Conservation (phyloP, 2,329 filamentous ascomycete species). For the Penicillium sclerotiorum region DNA sequence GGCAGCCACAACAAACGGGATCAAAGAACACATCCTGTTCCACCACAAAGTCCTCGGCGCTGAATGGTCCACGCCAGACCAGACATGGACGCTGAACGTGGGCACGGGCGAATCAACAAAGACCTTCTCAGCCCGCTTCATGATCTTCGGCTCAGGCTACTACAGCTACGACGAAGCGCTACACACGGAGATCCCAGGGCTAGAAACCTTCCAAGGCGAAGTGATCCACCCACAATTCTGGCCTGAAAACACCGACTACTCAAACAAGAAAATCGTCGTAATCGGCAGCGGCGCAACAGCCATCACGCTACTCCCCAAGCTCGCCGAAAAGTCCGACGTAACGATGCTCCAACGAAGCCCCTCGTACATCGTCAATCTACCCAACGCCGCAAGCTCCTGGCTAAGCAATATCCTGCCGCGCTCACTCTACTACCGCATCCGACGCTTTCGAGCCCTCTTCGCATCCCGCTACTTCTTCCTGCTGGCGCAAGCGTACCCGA, state of each 20-base stretch:
- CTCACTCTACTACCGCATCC: not conserved
- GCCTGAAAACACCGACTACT: slow-evolving; percentile 66
- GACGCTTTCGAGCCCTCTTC: not conserved
- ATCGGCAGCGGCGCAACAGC: slow-evolving; percentile 78
- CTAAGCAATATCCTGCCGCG: not conserved
- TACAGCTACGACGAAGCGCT: slow-evolving; percentile 70
- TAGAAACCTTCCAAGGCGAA: slow-evolving; percentile 64
- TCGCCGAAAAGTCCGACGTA: slow-evolving; percentile 65
- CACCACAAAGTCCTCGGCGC: slow-evolving; percentile 51
- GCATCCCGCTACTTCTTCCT: not conserved
- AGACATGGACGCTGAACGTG: slow-evolving; percentile 55
- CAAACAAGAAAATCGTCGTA: slow-evolving; percentile 66
- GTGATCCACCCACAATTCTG: slow-evolving; percentile 73
- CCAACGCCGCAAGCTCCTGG: slow-evolving; percentile 19
- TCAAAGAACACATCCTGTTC: slow-evolving; percentile 37
- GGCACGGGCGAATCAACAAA: slow-evolving; percentile 31
- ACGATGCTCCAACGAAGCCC: slow-evolving; percentile 81
- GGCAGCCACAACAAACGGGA: slow-evolving; percentile 6
- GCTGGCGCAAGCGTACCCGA: not conserved
- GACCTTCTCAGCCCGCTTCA: slow-evolving; percentile 42
- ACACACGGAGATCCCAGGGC: slow-evolving; percentile 62
- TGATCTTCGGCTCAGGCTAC: slow-evolving; percentile 66
- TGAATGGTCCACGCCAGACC: slow-evolving; percentile 55
- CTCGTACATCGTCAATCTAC: slow-evolving; percentile 61
- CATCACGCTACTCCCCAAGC: slow-evolving; percentile 69